Evolutionary conservation across 2,329 filamentous ascomycete genomes (phyloP).

Genomic region (Aspergillus japonicus): DNA sequence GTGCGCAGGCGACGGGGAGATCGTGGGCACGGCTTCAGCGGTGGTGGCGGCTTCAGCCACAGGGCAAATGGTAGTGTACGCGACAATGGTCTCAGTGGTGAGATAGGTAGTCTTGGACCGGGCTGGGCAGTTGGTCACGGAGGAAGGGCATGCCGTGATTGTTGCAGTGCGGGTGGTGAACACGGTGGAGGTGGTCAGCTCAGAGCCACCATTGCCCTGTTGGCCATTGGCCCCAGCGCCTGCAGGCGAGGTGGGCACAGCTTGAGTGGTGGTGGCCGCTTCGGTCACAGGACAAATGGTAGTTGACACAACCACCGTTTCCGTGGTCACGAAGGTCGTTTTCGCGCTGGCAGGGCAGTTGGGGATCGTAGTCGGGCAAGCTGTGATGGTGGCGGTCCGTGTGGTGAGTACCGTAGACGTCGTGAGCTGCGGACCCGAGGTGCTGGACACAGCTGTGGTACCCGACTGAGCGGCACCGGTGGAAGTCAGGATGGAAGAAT

Average conservation of each 20-base stretch:
- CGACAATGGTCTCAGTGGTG: slow-evolving; percentile 24
- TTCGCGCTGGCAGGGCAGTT: background rate
- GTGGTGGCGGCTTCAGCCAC: slow-evolving; percentile 8
- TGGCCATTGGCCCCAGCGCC: background rate
- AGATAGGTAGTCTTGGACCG: slow-evolving; percentile 15
- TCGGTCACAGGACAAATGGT: slow-evolving; percentile 1
- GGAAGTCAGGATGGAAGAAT: no score
- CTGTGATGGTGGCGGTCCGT: background rate
- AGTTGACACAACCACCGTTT: slow-evolving; percentile 1
- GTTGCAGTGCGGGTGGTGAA: slow-evolving; percentile 25
- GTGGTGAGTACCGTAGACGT: background rate
- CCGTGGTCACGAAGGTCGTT: background rate
- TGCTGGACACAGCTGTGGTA: background rate
- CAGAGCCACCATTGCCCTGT: background rate
- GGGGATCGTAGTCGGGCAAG: background rate
- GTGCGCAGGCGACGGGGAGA: no score
- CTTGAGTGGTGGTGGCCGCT: background rate
- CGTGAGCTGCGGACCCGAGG: background rate
- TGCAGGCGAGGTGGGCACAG: background rate
- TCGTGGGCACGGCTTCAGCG: no score
- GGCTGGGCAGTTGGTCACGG: slow-evolving; percentile 29
- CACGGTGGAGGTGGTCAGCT: slow-evolving; percentile 22
- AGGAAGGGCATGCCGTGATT: slow-evolving; percentile 26
- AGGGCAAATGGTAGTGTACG: slow-evolving; percentile 25
- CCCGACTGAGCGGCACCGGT: no score